Conservation (phyloP, 495 filamentous ascomycete genomes). For the Hyaloscypha hepaticicola region DNA sequence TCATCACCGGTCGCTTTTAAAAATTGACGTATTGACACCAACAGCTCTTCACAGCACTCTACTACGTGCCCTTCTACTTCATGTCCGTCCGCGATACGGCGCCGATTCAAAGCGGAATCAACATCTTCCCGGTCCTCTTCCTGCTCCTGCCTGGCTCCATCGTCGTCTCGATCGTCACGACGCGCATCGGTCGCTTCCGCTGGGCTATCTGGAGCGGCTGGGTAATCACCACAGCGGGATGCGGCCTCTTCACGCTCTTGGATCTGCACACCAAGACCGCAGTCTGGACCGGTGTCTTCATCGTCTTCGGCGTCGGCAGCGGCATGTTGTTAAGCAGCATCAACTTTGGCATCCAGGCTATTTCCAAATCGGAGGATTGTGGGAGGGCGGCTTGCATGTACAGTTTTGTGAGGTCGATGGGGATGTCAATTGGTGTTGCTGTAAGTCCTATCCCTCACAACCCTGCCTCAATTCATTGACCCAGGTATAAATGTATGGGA, state of each 20-base stretch:
- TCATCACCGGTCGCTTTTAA: not conserved
- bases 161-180: slow-evolving; percentile 4
- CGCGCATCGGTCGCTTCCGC: slow-evolving; percentile 3
- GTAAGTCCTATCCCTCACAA: slow-evolving; percentile 10
- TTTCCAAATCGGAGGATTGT: slow-evolving; percentile 43
- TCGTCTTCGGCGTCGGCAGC: slow-evolving; percentile 50
- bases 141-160: slow-evolving; percentile 8
- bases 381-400: slow-evolving; percentile 58
- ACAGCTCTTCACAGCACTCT: slow-evolving; percentile 1
- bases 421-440: slow-evolving; percentile 47
- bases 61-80: slow-evolving; percentile 18
- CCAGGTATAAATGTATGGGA: no score
- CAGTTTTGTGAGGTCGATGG: slow-evolving; percentile 56
- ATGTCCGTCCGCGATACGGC: slow-evolving; percentile 5
- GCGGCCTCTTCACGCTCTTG: slow-evolving; percentile 50
- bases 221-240: slow-evolving; percentile 43
- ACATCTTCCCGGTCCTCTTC: slow-evolving; percentile 5
- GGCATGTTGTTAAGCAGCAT: slow-evolving; percentile 52
- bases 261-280: slow-evolving; percentile 42
- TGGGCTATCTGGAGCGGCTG: slow-evolving; percentile 47
- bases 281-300: slow-evolving; percentile 49
- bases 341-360: slow-evolving; percentile 47
- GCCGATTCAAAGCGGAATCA: slow-evolving; percentile 4
- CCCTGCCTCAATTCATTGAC: no score
- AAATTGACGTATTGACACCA: not conserved